Percentiles rank a stretch among this genome's conserved stretches.
These are phyloP conservation scores for Podosphaera fusca DNA, from an alignment of 2,329 filamentous ascomycete species.

Conservation along the genomic window DNA sequence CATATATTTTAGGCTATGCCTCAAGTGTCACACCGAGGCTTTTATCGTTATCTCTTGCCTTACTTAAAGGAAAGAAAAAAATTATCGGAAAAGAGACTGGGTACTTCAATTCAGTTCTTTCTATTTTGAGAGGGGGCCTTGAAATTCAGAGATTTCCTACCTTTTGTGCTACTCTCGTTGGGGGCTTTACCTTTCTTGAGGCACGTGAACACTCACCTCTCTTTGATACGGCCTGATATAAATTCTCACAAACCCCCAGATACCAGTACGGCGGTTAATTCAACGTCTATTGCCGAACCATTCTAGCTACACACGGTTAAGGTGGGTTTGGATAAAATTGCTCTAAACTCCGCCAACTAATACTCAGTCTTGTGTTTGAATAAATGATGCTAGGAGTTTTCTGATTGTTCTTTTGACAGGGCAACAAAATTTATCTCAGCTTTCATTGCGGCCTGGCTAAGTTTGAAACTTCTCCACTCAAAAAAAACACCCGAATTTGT, in stretches of 20 bases:
- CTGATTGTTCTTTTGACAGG: constrained; percentile 17
- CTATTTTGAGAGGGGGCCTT: constrained; percentile 27
- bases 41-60: constrained; percentile 28
- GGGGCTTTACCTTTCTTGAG: constrained; percentile 37
- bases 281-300: constrained; percentile 7
- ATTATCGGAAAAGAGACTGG: constrained; percentile 10
- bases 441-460: constrained; percentile 34
- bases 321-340: constrained; percentile 2
- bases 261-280: constrained; percentile 16
- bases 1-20: constrained; percentile 36
- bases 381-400: not conserved
- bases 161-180: constrained; percentile 36
- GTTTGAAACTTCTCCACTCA: constrained; percentile 32
- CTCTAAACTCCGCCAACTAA: not conserved
- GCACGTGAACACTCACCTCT: constrained; percentile 17
- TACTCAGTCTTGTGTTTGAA: not conserved
- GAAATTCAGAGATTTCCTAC: constrained; percentile 34
- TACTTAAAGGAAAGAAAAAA: constrained; percentile 18
- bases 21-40: constrained; percentile 34
- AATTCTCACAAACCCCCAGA: constrained; percentile 7
- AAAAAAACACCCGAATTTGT: constrained; percentile 23
- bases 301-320: not conserved
- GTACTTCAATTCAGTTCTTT: constrained; percentile 15
- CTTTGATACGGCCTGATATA: not conserved
- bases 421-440: constrained; percentile 32